A percentile compares a stretch with the other conserved stretches of the same genome.
These are phyloP conservation scores for Leccinum brunneo-olivaceum DNA, from an alignment of 1,284 basidiomycete species.

Conservation along the genomic window DNA sequence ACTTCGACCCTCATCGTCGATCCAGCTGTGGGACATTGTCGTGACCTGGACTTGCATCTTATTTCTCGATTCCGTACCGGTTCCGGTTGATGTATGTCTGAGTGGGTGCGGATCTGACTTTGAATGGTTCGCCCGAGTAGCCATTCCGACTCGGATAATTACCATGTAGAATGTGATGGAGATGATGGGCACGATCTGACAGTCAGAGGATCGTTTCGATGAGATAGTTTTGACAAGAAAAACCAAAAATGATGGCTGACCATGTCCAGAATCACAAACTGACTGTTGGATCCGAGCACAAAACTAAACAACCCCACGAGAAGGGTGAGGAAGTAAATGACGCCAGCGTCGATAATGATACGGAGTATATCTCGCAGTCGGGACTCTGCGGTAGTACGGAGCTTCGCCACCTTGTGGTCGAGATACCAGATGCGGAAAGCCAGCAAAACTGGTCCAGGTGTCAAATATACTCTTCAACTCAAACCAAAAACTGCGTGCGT, in stretches of 20 bases:
- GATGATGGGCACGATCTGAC: neutral
- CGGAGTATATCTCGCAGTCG: neutral
- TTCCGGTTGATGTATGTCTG: too few species aligned
- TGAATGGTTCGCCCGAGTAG: conserved; percentile 27
- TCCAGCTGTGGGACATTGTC: too few species aligned
- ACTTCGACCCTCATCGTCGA: too few species aligned
- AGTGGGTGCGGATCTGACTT: too few species aligned
- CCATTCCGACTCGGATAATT: neutral
- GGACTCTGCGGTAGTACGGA: neutral
- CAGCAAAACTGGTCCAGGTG: neutral
- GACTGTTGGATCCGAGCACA: neutral
- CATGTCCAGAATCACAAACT: neutral
- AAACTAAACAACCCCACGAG: neutral
- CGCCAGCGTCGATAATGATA: neutral
- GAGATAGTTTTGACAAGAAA: neutral
- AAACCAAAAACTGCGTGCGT: neutral
- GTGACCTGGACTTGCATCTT: too few species aligned
- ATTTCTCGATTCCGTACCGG: too few species aligned
- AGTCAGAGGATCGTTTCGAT: neutral
- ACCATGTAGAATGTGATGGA: neutral
- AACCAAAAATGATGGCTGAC: neutral
- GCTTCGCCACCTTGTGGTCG: neutral
- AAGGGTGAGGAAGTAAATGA: neutral
- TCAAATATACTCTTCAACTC: neutral
- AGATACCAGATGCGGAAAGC: neutral